Evolutionary conservation across 345 rosid genomes (phyloP).

Genomic region (Salix viminalis): DNA sequence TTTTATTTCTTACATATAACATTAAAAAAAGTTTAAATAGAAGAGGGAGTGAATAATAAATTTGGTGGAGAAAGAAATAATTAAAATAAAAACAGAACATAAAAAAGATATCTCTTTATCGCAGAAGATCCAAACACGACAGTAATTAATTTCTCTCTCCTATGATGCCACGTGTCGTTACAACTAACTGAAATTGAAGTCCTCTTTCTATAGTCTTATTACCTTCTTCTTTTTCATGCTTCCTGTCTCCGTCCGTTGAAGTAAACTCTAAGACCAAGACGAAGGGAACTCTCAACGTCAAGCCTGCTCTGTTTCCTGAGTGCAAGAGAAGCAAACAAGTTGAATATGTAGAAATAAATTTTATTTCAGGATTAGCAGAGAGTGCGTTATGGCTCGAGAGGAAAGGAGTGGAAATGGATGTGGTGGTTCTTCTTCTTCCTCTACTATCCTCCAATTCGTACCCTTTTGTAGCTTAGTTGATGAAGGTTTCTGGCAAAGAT

Average conservation of each 20-base stretch:
- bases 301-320: not conserved
- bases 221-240: not conserved
- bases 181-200: not conserved
- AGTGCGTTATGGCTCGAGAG: conserved; percentile 11
- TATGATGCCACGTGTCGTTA: too few relatives aligned
- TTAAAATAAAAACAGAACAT: not conserved
- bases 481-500: conserved; percentile 91
- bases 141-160: too few relatives aligned
- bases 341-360: not conserved
- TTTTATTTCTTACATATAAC: too few relatives aligned
- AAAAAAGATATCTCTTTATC: not conserved
- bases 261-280: not conserved
- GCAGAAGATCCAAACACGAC: not conserved
- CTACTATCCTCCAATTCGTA: conserved; percentile 63
- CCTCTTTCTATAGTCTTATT: not conserved
- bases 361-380: not conserved
- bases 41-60: not conserved
- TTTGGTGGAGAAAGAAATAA: not conserved
- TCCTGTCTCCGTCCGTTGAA: not conserved
- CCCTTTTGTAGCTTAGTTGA: conserved; percentile 75
- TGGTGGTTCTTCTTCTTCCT: not conserved
- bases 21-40: not conserved
- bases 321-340: too few relatives aligned
- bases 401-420: conserved; percentile 19
- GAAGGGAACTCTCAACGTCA: not conserved